Conservation (phyloP, 164 flowering plant species). For the Vitis rotundifolia region DNA sequence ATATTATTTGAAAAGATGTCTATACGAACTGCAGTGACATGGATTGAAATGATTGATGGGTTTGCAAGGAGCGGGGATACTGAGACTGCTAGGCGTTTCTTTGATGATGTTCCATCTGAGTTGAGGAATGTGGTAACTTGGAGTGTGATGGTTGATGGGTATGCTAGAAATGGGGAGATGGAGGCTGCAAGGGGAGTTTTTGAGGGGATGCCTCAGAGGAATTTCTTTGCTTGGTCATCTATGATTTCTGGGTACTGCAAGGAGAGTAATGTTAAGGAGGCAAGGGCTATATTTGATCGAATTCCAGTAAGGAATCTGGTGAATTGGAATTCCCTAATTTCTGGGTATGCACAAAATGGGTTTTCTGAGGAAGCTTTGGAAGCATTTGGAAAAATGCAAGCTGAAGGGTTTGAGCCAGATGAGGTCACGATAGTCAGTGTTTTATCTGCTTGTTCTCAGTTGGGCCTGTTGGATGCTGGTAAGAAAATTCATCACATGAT, state of each 20-base stretch:
- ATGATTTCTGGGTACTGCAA: conserved; percentile 77
- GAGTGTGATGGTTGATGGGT: conserved; percentile 85
- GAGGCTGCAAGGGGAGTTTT: conserved; percentile 61
- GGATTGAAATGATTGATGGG: conserved; percentile 77
- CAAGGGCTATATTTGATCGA: conserved; percentile 49
- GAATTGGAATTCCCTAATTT: conserved; percentile 70
- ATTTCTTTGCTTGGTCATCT: conserved; percentile 67
- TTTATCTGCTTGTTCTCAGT: conserved; percentile 75
- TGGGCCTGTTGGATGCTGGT: conserved; percentile 59
- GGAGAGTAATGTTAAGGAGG: conserved; percentile 53
- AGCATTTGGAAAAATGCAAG: conserved; percentile 49
- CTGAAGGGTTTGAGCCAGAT: conserved; percentile 66
- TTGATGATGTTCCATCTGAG: conserved; percentile 47
- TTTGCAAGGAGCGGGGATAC: conserved; percentile 50
- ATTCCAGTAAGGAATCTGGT: conserved; percentile 59
- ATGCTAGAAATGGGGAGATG: conserved; percentile 64
- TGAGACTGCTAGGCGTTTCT: conserved; percentile 50
- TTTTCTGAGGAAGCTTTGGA: conserved; percentile 57
- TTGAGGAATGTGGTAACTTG: conserved; percentile 69
- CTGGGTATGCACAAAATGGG: conserved; percentile 78
- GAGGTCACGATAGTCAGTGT: conserved; percentile 55
- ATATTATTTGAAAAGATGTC: conserved; percentile 51
- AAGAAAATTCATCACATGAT: conserved; percentile 52
- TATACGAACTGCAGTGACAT: conserved; percentile 42
- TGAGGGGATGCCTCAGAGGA: conserved; percentile 62